Evolutionary conservation across 768 basidiomycete genomes (phyloP).

Genomic region (Clitopilus hobsonii): DNA sequence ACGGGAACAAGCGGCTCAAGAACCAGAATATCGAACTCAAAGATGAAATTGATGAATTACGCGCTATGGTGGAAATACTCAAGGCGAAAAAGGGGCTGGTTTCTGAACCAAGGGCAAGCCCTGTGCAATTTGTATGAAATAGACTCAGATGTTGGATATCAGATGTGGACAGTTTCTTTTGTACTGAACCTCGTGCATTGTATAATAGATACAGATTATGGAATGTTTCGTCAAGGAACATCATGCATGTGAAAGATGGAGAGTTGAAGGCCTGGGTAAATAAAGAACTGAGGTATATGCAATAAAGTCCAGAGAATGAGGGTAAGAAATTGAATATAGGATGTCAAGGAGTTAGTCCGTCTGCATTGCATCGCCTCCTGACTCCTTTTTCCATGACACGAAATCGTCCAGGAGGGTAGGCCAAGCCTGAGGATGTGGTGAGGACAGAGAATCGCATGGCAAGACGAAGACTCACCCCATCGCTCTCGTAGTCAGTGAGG

Average conservation of each 20-base stretch:
- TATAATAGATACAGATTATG: background rate
- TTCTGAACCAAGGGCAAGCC: conserved; percentile 43
- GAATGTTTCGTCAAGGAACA: background rate
- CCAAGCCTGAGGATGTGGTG: conserved; percentile 54
- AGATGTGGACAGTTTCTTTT: background rate
- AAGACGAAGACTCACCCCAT: conserved; percentile 50
- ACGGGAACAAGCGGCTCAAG: conserved; percentile 46
- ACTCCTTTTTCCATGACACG: conserved; percentile 55
- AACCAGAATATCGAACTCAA: conserved; percentile 51
- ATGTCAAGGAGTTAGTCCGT: background rate
- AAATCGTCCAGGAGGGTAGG: conserved; percentile 81
- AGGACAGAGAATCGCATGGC: background rate
- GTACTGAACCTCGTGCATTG: background rate
- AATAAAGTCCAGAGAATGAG: background rate
- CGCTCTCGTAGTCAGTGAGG: conserved; percentile 66
- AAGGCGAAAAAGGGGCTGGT: conserved; percentile 41
- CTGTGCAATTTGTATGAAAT: conserved; percentile 9
- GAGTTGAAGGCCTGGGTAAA: background rate
- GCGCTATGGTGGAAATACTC: conserved; percentile 65
- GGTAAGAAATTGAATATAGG: background rate
- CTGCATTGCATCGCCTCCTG: background rate
- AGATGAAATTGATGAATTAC: conserved; percentile 53
- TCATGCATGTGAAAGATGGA: background rate
- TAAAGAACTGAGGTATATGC: background rate
- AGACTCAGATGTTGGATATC: background rate